Conservation (phyloP, 345 rosid genomes). For the Acer negundo region DNA sequence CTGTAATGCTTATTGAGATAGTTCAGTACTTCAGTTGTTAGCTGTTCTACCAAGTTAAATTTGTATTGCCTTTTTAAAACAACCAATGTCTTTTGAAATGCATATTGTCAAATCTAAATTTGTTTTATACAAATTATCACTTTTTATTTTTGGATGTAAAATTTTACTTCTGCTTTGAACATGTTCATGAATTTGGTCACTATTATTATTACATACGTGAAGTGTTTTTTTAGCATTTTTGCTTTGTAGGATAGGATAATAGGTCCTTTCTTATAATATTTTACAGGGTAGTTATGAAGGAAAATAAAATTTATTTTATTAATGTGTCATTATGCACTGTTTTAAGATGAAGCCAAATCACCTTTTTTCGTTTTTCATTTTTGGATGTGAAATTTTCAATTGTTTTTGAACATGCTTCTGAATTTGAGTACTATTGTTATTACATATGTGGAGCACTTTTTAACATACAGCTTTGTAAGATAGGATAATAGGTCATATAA, state of each 20-base stretch:
- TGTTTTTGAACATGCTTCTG: neutral
- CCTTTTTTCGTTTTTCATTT: neutral
- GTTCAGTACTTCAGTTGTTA: neutral
- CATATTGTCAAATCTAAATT: neutral
- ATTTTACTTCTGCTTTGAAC: neutral
- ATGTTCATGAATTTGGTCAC: neutral
- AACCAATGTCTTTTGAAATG: neutral
- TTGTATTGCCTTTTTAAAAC: neutral
- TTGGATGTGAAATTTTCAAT: neutral
- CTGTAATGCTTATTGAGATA: too few relatives aligned
- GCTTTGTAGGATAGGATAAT: neutral
- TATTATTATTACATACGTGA: neutral
- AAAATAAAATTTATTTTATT: neutral
- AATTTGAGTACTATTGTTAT: neutral
- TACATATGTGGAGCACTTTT: neutral
- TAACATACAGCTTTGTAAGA: neutral
- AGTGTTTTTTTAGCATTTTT: neutral
- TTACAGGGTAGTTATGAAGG: neutral
- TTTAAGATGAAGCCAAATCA: neutral
- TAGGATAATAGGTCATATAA: neutral
- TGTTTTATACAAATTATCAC: neutral
- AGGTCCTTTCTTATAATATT: neutral
- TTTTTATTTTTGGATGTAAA: neutral
- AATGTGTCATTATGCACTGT: neutral
- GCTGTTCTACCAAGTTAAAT: neutral